Conservation (phyloP, 306 rosid species). For the Castanea mollissima region DNA sequence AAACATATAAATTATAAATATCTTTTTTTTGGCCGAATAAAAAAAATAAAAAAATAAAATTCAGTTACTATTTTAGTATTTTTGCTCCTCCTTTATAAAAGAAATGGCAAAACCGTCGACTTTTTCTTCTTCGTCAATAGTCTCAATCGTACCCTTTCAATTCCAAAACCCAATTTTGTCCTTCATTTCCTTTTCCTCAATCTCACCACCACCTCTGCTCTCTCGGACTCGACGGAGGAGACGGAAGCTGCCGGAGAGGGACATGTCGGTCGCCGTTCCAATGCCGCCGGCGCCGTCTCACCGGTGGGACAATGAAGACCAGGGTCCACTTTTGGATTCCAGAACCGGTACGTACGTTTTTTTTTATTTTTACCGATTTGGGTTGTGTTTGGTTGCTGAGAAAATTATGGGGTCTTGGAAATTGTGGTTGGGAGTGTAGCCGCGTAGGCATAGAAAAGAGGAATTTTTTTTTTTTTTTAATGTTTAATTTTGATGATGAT, state of each 20-base stretch:
- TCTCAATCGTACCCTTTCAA: constrained; percentile 51
- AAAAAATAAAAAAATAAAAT: no score
- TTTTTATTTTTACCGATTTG: not conserved
- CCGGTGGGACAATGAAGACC: constrained; percentile 32
- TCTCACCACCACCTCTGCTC: constrained; percentile 5
- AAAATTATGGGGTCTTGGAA: not conserved
- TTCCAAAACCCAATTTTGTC: constrained; percentile 12
- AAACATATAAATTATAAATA: no score
- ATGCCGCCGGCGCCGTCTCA: constrained; percentile 38
- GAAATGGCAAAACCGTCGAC: not conserved
- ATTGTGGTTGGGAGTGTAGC: not conserved
- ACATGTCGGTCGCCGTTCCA: constrained; percentile 46
- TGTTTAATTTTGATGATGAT: not conserved
- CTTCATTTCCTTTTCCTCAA: not conserved
- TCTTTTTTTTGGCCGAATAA: no score
- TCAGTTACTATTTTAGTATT: not conserved
- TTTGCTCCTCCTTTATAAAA: no score
- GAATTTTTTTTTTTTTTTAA: no score
- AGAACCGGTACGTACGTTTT: constrained; percentile 31
- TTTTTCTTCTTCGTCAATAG: constrained; percentile 5
- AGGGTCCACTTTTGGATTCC: constrained; percentile 41
- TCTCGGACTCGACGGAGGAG: constrained; percentile 36
- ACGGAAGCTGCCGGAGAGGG: constrained; percentile 33
- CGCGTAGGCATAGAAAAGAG: not conserved
- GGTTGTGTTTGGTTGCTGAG: not conserved